Evolutionary conservation across 2,329 filamentous ascomycete species (phyloP).

Genomic region (Exophiala sp.): DNA sequence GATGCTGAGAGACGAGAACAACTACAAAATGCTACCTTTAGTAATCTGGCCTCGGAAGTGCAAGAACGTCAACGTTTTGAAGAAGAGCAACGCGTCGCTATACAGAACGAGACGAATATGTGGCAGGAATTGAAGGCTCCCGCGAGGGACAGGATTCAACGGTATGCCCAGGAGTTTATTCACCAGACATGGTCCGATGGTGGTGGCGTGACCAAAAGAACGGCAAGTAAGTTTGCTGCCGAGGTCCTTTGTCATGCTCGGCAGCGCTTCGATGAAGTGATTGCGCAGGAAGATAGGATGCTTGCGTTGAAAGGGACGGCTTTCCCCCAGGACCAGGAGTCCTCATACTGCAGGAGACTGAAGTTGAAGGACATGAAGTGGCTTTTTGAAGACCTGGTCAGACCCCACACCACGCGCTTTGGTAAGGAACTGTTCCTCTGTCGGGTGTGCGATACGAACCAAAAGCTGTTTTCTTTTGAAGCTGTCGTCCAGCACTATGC

Average conservation of each 20-base stretch:
- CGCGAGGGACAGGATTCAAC: conserved; percentile 61
- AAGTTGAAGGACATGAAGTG: conserved; percentile 84
- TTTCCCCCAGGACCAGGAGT: conserved; percentile 50
- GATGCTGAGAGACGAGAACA: conserved; percentile 59
- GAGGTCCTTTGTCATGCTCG: conserved; percentile 67
- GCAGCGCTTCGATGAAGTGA: conserved; percentile 61
- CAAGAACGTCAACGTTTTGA: conserved; percentile 49
- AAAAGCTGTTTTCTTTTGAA: conserved; percentile 72
- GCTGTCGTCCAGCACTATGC: conserved; percentile 78
- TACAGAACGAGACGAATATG: conserved; percentile 62
- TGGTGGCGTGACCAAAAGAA: conserved; percentile 60
- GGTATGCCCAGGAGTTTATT: conserved; percentile 69
- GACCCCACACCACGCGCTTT: conserved; percentile 61
- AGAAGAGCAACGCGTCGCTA: conserved; percentile 48
- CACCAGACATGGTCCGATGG: conserved; percentile 63
- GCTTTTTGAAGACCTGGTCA: conserved; percentile 75
- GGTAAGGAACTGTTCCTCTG: conserved; percentile 74
- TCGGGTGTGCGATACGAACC: conserved; percentile 61
- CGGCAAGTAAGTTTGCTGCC: conserved; percentile 65
- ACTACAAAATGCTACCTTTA: conserved; percentile 37
- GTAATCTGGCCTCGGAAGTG: conserved; percentile 36
- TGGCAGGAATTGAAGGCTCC: conserved; percentile 70
- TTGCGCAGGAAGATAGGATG: conserved; percentile 53
- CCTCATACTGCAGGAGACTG: conserved; percentile 50
- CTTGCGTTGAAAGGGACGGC: conserved; percentile 42